Percentiles rank a stretch among this genome's conserved stretches.
phyloP scores from a whole-genome alignment of 1,284 basidiomycete genomes.

The Coriolopsis trogii region DNA sequence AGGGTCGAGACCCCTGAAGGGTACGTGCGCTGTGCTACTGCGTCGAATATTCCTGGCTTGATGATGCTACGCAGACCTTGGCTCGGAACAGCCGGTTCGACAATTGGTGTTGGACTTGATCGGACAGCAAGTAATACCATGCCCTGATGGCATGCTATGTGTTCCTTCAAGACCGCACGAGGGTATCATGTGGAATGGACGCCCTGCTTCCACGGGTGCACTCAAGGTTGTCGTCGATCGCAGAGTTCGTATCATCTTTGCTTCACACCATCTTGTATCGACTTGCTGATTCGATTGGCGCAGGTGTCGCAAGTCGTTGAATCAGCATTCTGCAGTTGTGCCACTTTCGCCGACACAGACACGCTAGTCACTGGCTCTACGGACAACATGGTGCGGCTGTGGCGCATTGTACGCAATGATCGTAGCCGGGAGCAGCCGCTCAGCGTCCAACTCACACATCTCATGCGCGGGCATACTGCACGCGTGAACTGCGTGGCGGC shows the following conservation, averaged over 20 bases:
- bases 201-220: conserved; percentile 45
- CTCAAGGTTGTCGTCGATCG: conserved; percentile 65
- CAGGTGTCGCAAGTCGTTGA: conserved; percentile 79
- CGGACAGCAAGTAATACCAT: conserved; percentile 66
- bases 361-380: conserved; percentile 77
- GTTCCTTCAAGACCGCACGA: conserved; percentile 69
- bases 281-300: too few relatives aligned
- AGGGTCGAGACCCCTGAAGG: conserved; percentile 58
- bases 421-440: conserved; percentile 28
- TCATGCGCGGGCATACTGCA: conserved; percentile 78
- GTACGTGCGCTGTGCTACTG: conserved; percentile 37
- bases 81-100: conserved; percentile 45
- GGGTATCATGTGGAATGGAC: conserved; percentile 64
- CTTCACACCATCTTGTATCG: too few relatives aligned
- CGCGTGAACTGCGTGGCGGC: conserved; percentile 72
- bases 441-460: conserved; percentile 59
- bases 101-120: conserved; percentile 60
- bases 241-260: conserved; percentile 50
- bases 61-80: conserved; percentile 46
- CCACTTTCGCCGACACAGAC: conserved; percentile 72
- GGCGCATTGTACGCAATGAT: conserved; percentile 56
- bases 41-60: not conserved
- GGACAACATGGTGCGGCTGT: conserved; percentile 79
- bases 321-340: conserved; percentile 72
- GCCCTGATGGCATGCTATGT: conserved; percentile 58